These are phyloP conservation scores for Paecilomyces sp. DNA, from an alignment of 2,329 filamentous ascomycete genomes.

Conservation along the genomic window DNA sequence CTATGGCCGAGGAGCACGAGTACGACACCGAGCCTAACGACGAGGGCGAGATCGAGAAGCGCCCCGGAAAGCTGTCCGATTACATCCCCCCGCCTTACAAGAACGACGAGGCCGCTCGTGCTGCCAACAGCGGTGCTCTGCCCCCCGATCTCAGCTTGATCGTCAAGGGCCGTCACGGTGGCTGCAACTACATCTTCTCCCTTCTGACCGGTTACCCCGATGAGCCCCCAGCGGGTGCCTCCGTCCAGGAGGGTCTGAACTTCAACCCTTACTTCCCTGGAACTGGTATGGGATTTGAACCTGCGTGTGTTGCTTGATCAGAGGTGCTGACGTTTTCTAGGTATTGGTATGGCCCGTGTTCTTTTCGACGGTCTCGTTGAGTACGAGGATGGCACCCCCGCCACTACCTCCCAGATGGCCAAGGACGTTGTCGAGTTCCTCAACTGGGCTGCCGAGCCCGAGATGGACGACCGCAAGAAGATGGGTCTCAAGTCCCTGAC, in stretches of 20 bases:
- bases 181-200: constrained; percentile 97
- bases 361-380: constrained; percentile 96
- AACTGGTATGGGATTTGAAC: constrained; percentile 53
- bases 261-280: constrained; percentile 99
- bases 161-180: constrained; percentile 93
- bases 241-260: constrained; percentile 84
- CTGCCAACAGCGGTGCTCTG: constrained; percentile 95
- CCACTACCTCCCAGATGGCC: constrained; percentile 96
- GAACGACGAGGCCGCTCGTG: constrained; percentile 97
- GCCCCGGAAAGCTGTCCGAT: constrained; percentile 95
- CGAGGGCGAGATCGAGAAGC: constrained; percentile 96
- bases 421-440: constrained; percentile 99
- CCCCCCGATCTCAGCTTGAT: constrained; percentile 97
- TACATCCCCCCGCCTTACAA: constrained; percentile 94
- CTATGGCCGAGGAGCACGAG: constrained; percentile 93
- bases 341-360: constrained; percentile 96
- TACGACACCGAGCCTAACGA: constrained; percentile 98
- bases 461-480: constrained; percentile 99
- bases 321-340: constrained; percentile 19
- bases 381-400: constrained; percentile 93
- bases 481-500: constrained; percentile 97
- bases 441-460: constrained; percentile 97
- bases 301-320: not conserved
- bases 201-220: constrained; percentile 96
- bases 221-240: constrained; percentile 82